phyloP scores from a whole-genome alignment of 345 rosid genomes.

The Viola odorata region DNA sequence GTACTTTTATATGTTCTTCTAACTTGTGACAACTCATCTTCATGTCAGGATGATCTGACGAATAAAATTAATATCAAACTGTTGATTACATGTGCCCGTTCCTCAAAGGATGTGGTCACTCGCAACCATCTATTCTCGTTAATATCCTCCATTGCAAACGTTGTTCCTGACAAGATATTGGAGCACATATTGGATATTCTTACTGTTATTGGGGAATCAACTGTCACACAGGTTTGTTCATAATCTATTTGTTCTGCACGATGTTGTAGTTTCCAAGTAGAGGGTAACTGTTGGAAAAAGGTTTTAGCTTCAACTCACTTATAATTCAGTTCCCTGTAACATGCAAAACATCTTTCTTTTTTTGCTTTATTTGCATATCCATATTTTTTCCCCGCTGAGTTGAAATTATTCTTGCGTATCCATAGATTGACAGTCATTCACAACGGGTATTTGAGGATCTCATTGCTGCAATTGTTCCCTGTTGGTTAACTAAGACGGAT shows the following conservation, averaged over 20 bases:
- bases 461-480: conserved; percentile 71
- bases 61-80: conserved; percentile 44
- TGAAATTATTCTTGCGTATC: not conserved
- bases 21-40: conserved; percentile 11
- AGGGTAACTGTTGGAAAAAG: not conserved
- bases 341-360: no score
- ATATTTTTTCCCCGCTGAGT: not conserved
- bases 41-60: conserved; percentile 46
- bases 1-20: not conserved
- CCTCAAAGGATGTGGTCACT: conserved; percentile 49
- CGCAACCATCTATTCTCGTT: conserved; percentile 61
- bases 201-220: conserved; percentile 67
- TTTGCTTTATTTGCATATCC: no score
- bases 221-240: conserved; percentile 69
- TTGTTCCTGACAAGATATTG: conserved; percentile 54
- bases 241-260: conserved; percentile 10
- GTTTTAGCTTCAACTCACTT: not conserved
- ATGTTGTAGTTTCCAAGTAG: not conserved
- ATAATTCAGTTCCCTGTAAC: not conserved
- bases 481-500: conserved; percentile 64
- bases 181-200: conserved; percentile 61
- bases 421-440: conserved; percentile 73
- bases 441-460: conserved; percentile 67
- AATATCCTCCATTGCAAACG: conserved; percentile 53
- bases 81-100: conserved; percentile 63